Conservation (phyloP, 2,329 filamentous ascomycete genomes). For the Scedosporium apiospermum region DNA sequence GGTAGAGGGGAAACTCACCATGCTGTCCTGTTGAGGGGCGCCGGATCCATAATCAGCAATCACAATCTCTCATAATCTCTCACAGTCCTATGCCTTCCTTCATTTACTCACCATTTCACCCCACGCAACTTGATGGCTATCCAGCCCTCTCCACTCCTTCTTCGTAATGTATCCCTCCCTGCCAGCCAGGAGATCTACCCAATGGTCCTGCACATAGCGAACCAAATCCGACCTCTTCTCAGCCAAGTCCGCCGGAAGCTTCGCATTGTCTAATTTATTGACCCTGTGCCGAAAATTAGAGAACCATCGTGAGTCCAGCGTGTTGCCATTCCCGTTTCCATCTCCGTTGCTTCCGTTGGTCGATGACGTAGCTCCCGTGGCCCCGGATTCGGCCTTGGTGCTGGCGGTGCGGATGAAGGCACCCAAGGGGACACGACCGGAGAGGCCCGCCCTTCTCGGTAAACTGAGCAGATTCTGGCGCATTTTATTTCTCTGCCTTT, state of each 20-base stretch:
- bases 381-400: too few relatives aligned
- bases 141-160: constrained; percentile 47
- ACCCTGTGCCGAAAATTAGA: constrained; percentile 16
- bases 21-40: not conserved
- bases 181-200: constrained; percentile 63
- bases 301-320: constrained; percentile 17
- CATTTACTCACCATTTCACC: constrained; percentile 66
- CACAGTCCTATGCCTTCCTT: constrained; percentile 1
- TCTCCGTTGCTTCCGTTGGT: not conserved
- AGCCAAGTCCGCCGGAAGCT: not conserved
- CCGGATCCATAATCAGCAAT: too few relatives aligned
- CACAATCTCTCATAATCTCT: too few relatives aligned
- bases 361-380: not conserved
- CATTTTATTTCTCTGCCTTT: too few relatives aligned
- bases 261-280: constrained; percentile 4
- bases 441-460: too few relatives aligned
- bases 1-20: not conserved
- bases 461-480: too few relatives aligned
- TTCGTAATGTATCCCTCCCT: constrained; percentile 66
- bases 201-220: constrained; percentile 33
- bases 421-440: too few relatives aligned
- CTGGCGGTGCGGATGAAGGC: too few relatives aligned
- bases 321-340: not conserved
- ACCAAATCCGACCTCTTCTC: not conserved
- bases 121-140: constrained; percentile 63